Base-by-base conservation (phyloP, 2,329 filamentous ascomycete species). In the Purpureocillium takamizusanense region DNA sequence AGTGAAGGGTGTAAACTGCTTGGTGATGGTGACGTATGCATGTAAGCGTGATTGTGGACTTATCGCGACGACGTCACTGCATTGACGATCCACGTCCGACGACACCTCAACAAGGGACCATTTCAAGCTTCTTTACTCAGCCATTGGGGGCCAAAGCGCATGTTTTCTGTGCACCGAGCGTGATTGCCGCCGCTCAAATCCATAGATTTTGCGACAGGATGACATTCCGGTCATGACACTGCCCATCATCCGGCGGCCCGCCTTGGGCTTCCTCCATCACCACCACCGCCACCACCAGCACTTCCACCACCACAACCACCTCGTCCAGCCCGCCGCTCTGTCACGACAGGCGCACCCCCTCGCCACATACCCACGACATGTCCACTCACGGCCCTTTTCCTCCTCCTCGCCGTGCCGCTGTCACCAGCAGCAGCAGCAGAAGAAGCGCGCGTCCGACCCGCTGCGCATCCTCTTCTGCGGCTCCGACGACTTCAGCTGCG, bases 391-490 rank as follows among this genome's bases (percentile, higher is more conserved):
- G 42, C 41, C 38, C 34, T 42, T 49, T 14, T 51, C 53, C 10
- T 47, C 49, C 5, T 30, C 28, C 28, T 25, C 21, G 21, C 6
- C 21, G 10, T 25, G n/a, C 13, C 12, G 41, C 34, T 11, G 28
- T 38, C 9, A 33, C 42, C 21, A 25, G 31, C 16, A n/a, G n/a
- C n/a, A n/a, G n/a, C n/a, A n/a, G n/a, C n/a, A n/a, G n/a, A n/a
- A n/a, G n/a, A n/a, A n/a, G 46, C 33, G 21, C 30, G 14, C 43
- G 13, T 65, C 70, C 1, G 70, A 78, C 4, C 84, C 86, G 3
- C 69, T 98, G 25, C 74, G 81, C 27, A 87, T 98, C 38, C 73
- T 98, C 4, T 98, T 95, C 63, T 97, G 89, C 62, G 92, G 92
- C 45, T 92, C 90, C 3, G 92, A 98, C 59, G 72, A 80, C 3